phyloP scores from a whole-genome alignment of 2,329 filamentous ascomycete species.

The Blastomyces emzantsi region DNA sequence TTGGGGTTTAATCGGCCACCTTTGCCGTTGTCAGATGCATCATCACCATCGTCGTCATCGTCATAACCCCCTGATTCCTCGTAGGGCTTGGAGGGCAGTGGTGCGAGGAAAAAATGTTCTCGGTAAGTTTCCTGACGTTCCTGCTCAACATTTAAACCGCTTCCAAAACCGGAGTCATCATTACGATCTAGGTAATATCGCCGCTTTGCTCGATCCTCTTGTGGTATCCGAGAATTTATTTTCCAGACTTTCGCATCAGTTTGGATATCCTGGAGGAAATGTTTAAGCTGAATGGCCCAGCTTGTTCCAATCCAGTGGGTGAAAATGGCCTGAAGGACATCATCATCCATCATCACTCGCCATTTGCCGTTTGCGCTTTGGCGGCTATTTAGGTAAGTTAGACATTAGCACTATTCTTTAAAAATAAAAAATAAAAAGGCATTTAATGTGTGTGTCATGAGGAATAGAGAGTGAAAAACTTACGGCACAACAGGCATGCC shows the following conservation, averaged over 20 bases:
- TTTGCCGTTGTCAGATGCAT: constrained; percentile 12
- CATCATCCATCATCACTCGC: constrained; percentile 41
- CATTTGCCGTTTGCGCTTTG: constrained; percentile 39
- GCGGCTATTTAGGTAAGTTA: constrained; percentile 20
- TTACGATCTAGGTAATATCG: constrained; percentile 20
- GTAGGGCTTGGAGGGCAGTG: constrained; percentile 24
- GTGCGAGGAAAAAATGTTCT: constrained; percentile 28
- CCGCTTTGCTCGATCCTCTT: constrained; percentile 22
- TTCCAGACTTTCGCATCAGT: constrained; percentile 13
- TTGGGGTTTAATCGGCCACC: constrained; percentile 17
- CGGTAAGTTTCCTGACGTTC: constrained; percentile 20
- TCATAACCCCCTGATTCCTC: constrained; percentile 22
- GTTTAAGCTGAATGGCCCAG: constrained; percentile 26
- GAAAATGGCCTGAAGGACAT: constrained; percentile 40
- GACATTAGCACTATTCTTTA: neutral
- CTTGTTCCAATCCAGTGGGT: constrained; percentile 36
- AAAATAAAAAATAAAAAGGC: neutral
- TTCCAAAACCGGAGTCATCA: rapidly evolving
- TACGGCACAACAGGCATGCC: constrained; percentile 36
- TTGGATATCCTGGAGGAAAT: constrained; percentile 14
- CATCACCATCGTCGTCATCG: constrained; percentile 19
- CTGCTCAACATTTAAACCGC: constrained; percentile 11
- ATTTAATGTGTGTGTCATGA: neutral
- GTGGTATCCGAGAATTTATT: constrained; percentile 10
- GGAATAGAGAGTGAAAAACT: constrained; percentile 1